Percentiles rank a stretch among this genome's conserved stretches.
phyloP scores from a whole-genome alignment of 2,329 filamentous ascomycete genomes.

The Cladophialophora exuberans region DNA sequence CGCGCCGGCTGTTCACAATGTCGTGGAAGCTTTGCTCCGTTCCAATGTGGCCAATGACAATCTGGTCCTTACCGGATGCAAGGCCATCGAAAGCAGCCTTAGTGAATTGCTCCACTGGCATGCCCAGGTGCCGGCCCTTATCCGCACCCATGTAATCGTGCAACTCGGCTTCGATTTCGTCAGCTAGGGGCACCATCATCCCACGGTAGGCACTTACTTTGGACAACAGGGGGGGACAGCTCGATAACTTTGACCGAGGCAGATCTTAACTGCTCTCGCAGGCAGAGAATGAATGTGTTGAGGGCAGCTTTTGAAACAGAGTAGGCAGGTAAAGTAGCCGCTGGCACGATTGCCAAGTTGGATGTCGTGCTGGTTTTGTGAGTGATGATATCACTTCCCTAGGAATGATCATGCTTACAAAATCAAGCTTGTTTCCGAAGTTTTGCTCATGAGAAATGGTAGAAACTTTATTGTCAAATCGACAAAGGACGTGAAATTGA shows the following conservation, averaged over 20 bases:
- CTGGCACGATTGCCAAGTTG: slow-evolving; percentile 53
- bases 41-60: slow-evolving; percentile 40
- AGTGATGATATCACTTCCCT: background rate
- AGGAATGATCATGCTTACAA: slow-evolving; percentile 33
- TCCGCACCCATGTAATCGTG: slow-evolving; percentile 53
- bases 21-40: slow-evolving; percentile 37
- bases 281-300: slow-evolving; percentile 51
- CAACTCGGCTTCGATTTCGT: slow-evolving; percentile 48
- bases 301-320: slow-evolving; percentile 59
- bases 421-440: slow-evolving; percentile 36
- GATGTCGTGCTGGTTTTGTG: slow-evolving; percentile 42
- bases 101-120: slow-evolving; percentile 52
- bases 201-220: slow-evolving; percentile 36
- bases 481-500: slow-evolving; percentile 54
- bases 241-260: slow-evolving; percentile 50
- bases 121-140: slow-evolving; percentile 49
- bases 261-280: slow-evolving; percentile 48
- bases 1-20: slow-evolving; percentile 39
- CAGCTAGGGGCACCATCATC: background rate
- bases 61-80: slow-evolving; percentile 46
- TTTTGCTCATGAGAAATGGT: slow-evolving; percentile 46
- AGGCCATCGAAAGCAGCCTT: slow-evolving; percentile 52
- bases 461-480: slow-evolving; percentile 52
- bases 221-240: slow-evolving; percentile 49
- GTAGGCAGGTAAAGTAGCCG: slow-evolving; percentile 54